Percentiles rank a stretch among this genome's conserved stretches.
Conservation (phyloP, 1,284 basidiomycete species). For the Xanthoconium separans region DNA sequence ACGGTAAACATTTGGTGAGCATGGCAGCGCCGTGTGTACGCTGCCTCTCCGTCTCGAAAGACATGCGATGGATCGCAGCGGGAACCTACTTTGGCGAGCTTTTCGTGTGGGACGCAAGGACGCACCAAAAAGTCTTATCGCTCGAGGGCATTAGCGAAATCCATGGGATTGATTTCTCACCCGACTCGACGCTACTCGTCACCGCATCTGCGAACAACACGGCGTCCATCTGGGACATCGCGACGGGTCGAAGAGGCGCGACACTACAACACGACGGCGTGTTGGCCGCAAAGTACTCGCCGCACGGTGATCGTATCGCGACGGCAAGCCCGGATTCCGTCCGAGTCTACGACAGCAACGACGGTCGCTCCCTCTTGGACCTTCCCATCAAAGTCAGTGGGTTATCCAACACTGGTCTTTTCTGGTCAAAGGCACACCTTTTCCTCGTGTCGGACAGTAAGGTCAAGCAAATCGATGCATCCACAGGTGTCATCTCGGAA, state of each 20-base stretch:
- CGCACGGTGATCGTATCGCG: neutral
- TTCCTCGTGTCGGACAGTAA: neutral
- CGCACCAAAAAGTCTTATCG: neutral
- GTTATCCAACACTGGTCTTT: neutral
- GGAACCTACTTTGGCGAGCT: neutral
- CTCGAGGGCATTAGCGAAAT: neutral
- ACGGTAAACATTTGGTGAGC: neutral
- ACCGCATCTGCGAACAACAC: neutral
- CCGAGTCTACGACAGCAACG: neutral
- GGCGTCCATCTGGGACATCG: neutral
- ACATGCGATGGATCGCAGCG: conserved; percentile 8
- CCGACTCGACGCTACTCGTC: conserved; percentile 7
- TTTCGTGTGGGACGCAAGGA: neutral
- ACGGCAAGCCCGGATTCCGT: neutral
- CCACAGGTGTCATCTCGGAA: neutral
- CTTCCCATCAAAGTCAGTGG: neutral
- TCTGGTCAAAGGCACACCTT: neutral
- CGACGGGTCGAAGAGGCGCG: neutral
- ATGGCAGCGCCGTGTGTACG: neutral
- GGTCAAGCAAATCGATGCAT: neutral
- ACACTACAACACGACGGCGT: neutral
- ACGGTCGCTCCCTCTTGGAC: neutral
- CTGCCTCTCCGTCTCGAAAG: neutral
- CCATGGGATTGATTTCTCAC: conserved; percentile 6
- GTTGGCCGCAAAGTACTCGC: neutral